Conservation (phyloP, 73 alveolate genomes). For the Paramecium primaurelia region DNA sequence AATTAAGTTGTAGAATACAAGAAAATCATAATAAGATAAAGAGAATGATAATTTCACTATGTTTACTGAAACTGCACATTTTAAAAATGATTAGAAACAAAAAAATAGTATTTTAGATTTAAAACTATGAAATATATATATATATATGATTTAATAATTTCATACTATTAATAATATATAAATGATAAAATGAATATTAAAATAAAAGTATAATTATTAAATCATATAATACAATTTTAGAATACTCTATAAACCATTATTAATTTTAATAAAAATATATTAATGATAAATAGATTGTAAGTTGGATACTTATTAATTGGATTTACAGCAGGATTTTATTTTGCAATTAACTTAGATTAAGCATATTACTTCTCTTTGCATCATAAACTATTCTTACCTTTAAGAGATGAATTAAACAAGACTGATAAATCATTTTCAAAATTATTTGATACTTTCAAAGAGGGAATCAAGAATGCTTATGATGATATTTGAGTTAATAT, state of each 20-base stretch:
- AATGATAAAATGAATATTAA: background rate
- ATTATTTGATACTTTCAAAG: background rate
- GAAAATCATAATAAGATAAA: slow-evolving; percentile 7
- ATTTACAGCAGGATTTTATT: slow-evolving; percentile 14
- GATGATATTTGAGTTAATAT: background rate
- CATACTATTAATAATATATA: background rate
- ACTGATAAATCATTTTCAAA: background rate
- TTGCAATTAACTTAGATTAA: background rate
- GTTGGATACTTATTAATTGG: background rate
- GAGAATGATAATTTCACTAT: background rate
- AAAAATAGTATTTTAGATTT: background rate
- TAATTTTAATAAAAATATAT: background rate
- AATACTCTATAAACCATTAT: background rate
- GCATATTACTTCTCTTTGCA: background rate
- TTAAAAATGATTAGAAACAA: background rate
- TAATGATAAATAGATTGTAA: background rate
- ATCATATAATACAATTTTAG: background rate
- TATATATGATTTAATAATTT: background rate
- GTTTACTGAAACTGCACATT: slow-evolving; percentile 10
- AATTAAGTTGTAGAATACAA: background rate
- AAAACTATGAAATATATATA: background rate
- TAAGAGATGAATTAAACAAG: background rate
- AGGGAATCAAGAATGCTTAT: slow-evolving; percentile 14
- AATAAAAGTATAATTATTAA: background rate
- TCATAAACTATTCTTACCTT: background rate